phyloP scores from a whole-genome alignment of 78 protist genomes.

The Planoprotostelium fungivorum region DNA sequence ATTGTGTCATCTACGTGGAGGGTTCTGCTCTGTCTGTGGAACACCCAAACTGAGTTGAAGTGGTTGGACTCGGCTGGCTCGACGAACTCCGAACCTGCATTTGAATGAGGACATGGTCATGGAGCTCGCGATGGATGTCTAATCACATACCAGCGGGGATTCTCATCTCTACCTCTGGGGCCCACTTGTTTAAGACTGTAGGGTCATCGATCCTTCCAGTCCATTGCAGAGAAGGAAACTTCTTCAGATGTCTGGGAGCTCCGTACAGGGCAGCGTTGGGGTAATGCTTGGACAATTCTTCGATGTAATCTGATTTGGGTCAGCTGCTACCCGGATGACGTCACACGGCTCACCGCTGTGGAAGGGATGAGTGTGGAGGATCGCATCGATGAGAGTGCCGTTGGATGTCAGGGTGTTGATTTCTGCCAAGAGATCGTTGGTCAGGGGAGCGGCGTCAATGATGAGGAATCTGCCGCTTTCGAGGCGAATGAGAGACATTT shows the following conservation, averaged over 20 bases:
- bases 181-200: neutral
- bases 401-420: neutral
- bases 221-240: neutral
- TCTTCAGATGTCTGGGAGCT: neutral
- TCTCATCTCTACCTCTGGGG: neutral
- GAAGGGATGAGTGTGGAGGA: constrained; percentile 2
- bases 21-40: neutral
- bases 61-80: neutral
- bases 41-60: neutral
- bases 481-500: neutral
- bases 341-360: neutral
- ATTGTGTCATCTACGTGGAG: neutral
- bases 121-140: too few species aligned
- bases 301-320: neutral
- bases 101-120: neutral
- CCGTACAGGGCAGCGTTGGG: neutral
- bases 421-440: neutral
- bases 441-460: neutral
- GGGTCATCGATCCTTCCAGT: neutral
- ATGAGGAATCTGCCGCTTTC: neutral
- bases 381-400: neutral
- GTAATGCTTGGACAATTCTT: neutral
- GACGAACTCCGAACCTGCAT: neutral
- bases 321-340: neutral
- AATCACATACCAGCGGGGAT: neutral